Base-by-base conservation (phyloP, 257 asterid species). In the Penstemon barbatus region DNA sequence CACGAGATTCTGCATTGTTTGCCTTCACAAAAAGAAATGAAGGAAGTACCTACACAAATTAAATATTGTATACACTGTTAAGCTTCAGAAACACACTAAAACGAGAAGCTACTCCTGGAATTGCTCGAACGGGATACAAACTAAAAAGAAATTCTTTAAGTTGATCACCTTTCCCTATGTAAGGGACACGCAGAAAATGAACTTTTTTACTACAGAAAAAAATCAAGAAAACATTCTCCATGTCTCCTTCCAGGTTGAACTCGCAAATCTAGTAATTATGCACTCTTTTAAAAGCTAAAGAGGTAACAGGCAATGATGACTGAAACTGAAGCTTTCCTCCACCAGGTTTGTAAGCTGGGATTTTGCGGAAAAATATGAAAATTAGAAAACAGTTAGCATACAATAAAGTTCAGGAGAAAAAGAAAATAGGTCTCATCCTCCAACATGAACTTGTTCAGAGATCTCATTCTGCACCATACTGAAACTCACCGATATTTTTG, bases 1-100 rank as follows among this genome's bases (percentile, higher is more conserved):
- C 98, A 76, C 78, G 79, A 52, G 84, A 70, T 79, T 90, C 97
- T 39, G 86, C 90, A 80, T 80, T 85, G 77, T 85, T 92, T 71
- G 95, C 98, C 87, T 92, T 92, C 79, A 92, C 91, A 66, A 92
- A 89, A 62, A 87, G 88, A 86, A 92, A 71, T 61, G 95, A 86
- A 52, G 96, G 95, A 43, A 92, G 82, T 66, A 92, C 92, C 97
- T 92, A 78, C 5, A 75, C 65, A 37, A 61, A 61, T 59, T 64
- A 15, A 71, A 44, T 53, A 18, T 55, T 6, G 6, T 37, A 68
- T n/a, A 51, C 11, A 45, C 61, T 53, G 70, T 81, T 72, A 70
- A 70, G 56, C 67, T 67, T 55, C 19, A 54, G 36, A 48, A 49
- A 49, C 9, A 51, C 36, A 68, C 61, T 15, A 59, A 60, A 60